Conservation (phyloP, 1,284 basidiomycete genomes). For the Nidula niveotomentosa region DNA sequence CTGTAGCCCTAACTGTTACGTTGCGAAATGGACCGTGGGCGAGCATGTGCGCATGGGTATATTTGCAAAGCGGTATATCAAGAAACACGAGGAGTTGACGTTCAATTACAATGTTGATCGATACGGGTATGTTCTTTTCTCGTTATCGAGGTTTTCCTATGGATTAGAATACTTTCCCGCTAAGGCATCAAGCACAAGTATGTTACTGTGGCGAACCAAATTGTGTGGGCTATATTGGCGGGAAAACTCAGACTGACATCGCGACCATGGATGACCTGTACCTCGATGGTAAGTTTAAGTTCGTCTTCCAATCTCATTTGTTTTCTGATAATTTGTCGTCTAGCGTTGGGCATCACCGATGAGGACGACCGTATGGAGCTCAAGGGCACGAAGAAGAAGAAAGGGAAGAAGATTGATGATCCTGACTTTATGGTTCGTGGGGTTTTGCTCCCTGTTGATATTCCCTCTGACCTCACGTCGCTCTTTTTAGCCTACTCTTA, state of each 20-base stretch:
- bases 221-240: constrained; percentile 95
- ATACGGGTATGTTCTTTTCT: constrained; percentile 76
- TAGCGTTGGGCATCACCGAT: constrained; percentile 94
- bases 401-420: constrained; percentile 90
- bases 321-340: constrained; percentile 3
- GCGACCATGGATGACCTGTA: constrained; percentile 93
- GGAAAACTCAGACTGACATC: constrained; percentile 98
- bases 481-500: constrained; percentile 59
- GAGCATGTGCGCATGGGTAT: constrained; percentile 96
- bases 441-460: constrained; percentile 2
- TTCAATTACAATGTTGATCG: constrained; percentile 99
- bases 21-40: constrained; percentile 99
- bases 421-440: constrained; percentile 77
- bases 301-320: constrained; percentile 4
- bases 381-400: constrained; percentile 91
- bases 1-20: constrained; percentile 97
- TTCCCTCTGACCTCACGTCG: constrained; percentile 5
- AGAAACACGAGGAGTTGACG: constrained; percentile 90
- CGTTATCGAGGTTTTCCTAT: not conserved
- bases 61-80: constrained; percentile 86
- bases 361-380: constrained; percentile 81
- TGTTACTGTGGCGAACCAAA: constrained; percentile 97
- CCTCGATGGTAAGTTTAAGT: constrained; percentile 73
- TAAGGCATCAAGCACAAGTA: constrained; percentile 89
- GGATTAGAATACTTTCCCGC: not conserved